These are phyloP conservation scores for Pleurotus salmoneostramineus DNA, from an alignment of 768 basidiomycete genomes.

Conservation along the genomic window DNA sequence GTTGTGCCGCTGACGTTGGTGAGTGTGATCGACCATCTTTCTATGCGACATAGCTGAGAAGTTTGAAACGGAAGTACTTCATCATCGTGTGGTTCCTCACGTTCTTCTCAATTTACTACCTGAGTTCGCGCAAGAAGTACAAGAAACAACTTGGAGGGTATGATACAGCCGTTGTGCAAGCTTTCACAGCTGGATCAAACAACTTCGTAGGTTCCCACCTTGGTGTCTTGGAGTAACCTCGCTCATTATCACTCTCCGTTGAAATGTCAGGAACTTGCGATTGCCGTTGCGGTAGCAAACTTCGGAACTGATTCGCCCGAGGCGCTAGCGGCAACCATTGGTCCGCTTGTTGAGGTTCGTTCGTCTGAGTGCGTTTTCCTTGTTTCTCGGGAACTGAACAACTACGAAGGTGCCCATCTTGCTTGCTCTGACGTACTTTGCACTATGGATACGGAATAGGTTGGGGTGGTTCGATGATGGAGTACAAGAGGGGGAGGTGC, in stretches of 20 bases:
- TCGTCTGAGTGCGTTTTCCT: background rate
- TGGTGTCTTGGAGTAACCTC: background rate
- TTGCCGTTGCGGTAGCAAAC: conserved; percentile 74
- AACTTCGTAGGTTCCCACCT: conserved; percentile 58
- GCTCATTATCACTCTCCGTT: background rate
- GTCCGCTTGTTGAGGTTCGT: conserved; percentile 68
- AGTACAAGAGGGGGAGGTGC: background rate
- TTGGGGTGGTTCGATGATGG: conserved; percentile 30
- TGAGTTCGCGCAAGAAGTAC: conserved; percentile 29
- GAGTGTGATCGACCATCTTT: background rate
- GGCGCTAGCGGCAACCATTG: conserved; percentile 78
- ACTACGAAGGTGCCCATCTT: conserved; percentile 46
- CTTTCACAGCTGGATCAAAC: conserved; percentile 78
- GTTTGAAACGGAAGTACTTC: conserved; percentile 48
- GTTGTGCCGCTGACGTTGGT: conserved; percentile 70
- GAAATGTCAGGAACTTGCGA: conserved; percentile 63
- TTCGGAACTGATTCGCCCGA: conserved; percentile 78
- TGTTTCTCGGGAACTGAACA: background rate
- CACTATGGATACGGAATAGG: conserved; percentile 38
- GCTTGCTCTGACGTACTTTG: conserved; percentile 63
- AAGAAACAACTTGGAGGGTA: conserved; percentile 35
- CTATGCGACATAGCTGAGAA: no score
- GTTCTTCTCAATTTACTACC: conserved; percentile 51
- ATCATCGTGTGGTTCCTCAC: conserved; percentile 68
- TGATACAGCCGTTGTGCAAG: conserved; percentile 71